Conservation (phyloP, 768 basidiomycete genomes). For the Trametes maxima region DNA sequence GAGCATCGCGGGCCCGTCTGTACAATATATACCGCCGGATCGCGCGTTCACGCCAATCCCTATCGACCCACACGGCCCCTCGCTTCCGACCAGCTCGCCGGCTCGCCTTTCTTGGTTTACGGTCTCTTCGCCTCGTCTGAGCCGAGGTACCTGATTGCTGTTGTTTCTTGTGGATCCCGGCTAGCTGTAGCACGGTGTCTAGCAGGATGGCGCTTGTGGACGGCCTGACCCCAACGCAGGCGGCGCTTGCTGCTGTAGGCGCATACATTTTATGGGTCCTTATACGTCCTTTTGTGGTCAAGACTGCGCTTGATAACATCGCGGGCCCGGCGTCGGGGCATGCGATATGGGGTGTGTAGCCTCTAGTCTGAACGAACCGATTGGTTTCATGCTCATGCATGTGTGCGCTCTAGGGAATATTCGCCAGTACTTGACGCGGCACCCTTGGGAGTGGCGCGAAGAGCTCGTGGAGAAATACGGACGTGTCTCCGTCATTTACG, state of each 20-base stretch:
- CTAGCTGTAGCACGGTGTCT: background rate
- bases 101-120: too few species aligned
- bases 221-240: slow-evolving; percentile 3
- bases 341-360: slow-evolving; percentile 6
- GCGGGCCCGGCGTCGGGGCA: slow-evolving; percentile 14
- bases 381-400: background rate
- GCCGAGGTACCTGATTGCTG: background rate
- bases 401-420: slow-evolving; percentile 36
- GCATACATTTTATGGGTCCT: slow-evolving; percentile 8
- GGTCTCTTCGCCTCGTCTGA: background rate
- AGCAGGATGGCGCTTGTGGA: slow-evolving; percentile 12
- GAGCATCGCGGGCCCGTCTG: too few species aligned
- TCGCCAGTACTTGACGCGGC: slow-evolving; percentile 34
- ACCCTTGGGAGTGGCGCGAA: slow-evolving; percentile 43
- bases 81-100: too few species aligned
- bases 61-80: too few species aligned
- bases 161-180: background rate
- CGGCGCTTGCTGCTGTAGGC: background rate
- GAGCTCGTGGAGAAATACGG: slow-evolving; percentile 38
- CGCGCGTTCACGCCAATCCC: too few species aligned
- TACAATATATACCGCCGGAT: too few species aligned
- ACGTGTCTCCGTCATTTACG: slow-evolving; percentile 36
- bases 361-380: too few species aligned
- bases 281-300: slow-evolving; percentile 10
- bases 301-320: slow-evolving; percentile 13